Conservation (phyloP, 148 eudicot genomes). For the Arbutus unedo region DNA sequence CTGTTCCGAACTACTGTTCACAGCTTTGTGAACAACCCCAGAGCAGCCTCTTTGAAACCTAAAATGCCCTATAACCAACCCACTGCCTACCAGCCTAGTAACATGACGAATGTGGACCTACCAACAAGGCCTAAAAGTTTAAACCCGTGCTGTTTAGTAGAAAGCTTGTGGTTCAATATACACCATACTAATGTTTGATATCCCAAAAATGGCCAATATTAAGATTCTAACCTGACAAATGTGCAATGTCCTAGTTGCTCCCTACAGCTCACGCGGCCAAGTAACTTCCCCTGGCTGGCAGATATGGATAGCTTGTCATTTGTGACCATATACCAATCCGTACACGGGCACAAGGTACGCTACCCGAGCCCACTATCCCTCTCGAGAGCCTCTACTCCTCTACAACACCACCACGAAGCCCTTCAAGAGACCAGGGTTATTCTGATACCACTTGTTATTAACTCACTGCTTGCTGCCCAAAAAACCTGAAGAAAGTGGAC, state of each 20-base stretch:
- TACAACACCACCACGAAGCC: background rate
- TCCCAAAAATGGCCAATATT: background rate
- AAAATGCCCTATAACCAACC: background rate
- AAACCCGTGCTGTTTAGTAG: background rate
- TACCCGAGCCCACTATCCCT: background rate
- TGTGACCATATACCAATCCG: background rate
- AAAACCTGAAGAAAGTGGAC: background rate
- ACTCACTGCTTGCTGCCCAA: background rate
- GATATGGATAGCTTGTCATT: background rate
- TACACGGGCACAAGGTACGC: background rate
- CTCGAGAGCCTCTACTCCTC: background rate
- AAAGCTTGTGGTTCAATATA: background rate
- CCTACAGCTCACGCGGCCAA: background rate
- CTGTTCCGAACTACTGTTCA: background rate
- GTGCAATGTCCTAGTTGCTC: background rate
- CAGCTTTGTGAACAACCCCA: background rate
- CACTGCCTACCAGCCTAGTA: background rate
- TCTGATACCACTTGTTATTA: background rate
- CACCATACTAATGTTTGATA: background rate
- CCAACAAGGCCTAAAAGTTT: slow-evolving; percentile 1
- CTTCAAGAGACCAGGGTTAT: background rate
- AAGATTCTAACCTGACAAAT: background rate
- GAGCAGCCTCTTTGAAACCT: background rate
- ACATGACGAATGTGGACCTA: background rate
- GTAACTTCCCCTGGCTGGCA: background rate